Evolutionary conservation across 164 flowering plant species (phyloP), one percentile per base, ranked within the genome.

Genomic region (Saururus chinensis): DNA sequence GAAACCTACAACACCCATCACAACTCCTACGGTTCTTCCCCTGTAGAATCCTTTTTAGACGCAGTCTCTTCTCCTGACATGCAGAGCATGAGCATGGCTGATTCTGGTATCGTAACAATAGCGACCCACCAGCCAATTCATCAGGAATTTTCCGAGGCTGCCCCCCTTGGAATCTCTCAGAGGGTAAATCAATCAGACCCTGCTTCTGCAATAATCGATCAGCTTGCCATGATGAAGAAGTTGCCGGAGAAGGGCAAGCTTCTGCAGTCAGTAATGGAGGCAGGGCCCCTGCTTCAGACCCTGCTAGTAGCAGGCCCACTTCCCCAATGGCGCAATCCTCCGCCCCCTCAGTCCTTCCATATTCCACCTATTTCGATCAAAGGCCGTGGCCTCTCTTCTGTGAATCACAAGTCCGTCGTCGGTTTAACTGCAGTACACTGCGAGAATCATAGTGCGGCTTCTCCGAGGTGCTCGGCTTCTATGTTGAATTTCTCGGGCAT

Each of bases 271-370:
- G 95, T 92, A 8, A 76, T 81, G 75, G 86, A 80, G 52, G 83
- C 95, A 0, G 95, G 96, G 3, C 90, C 97, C 0, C 80, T 88
- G 8, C 85, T 92, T 24, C 81, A 85, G 72, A 84, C 91, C 4
- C 83, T 89, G 11, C 76, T 92, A 14, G 77, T 86, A 13, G 87
- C 96, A 0, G 96, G 93, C 4, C 84, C 96, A 1, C 81, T 92
- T 48, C 96, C 96, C 2, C 75, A 63, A 40, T 89, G 92, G 96
- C 74, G 82, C 56, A 83, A 82, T 61, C 92, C 96, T 40, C 96
- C 92, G 10, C 85, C 85, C 11, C 57, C 74, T 48, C 82, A 75
- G 57, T 45, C 79, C 12, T 64, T 77, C 70, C 77, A 76, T 19
- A 71, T 80, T 14, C 88, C 90, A 72, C 80, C 12, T 62, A 72